Evolutionary conservation across 345 rosid species (phyloP), one percentile per base, ranked within the genome.

Genomic region (Iberis pinnata): DNA sequence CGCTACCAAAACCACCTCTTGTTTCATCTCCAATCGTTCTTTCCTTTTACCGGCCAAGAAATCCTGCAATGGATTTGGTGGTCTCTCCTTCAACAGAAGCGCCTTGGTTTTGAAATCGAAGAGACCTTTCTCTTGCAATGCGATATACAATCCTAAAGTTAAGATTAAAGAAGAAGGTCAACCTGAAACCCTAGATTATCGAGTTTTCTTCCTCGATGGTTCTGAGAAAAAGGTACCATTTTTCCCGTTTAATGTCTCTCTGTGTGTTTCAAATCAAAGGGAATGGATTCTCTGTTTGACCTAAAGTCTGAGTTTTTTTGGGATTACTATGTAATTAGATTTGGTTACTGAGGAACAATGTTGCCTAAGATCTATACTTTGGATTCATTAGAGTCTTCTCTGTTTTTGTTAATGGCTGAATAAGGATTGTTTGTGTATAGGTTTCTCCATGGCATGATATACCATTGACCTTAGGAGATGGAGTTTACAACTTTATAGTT

Each of bases 401-500:
- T 22, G 25, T 22, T 22, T 29, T 17, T 13, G n/a, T 15, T 15
- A 20, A 57, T 10, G n/a, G 29, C 16, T 32, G 43, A 12, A 33
- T 17, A 37, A 18, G 3, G 37, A 45, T 52, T 37, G 6, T 51
- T 44, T 66, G 55, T 39, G 37, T 53, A 8, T 47, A 88, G 97
- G 74, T 93, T 43, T 93, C 97, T 57, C 99, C 97, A 10, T 93
- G 97, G 99, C 97, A 93, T 77, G 95, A 83, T 60, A 60, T 93
- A 36, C 99, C 97, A 1, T 59, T 93, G 78, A 81, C 74, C 14
- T 58, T 81, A 70, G 99, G 97, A 7, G 82, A 83, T 70, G 97
- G 85, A 15, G 78, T 72, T 44, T 93, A 69, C 74, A 86, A 83
- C 84, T 88, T 76, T 53, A 48, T 88, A 35, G 95, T 83, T 33